Evolutionary conservation across 768 basidiomycete genomes (phyloP), one percentile per base, ranked within the genome.

Genomic region (Lactifluus echinatus): DNA sequence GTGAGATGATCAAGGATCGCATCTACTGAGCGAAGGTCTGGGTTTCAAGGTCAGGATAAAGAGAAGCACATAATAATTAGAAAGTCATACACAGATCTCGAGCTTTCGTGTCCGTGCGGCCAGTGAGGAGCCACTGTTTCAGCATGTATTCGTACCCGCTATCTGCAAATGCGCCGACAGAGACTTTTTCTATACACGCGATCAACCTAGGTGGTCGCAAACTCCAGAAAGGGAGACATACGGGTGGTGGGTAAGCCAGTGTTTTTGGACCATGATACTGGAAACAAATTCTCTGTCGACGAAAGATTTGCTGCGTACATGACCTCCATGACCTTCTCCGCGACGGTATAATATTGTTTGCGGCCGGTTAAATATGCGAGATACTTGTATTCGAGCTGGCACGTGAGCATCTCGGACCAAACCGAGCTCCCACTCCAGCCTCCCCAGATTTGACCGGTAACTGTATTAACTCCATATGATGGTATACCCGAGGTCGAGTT

Each of bases 321-420:
- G 21, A 74, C 57, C 40, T 76, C 70, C 63, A 82, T 82, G 33
- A 85, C 71, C 2, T 67, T 70, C 37, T 79, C 74, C 1, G 75
- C 82, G 79, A 83, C 56, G 29, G 81, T 74, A 60, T 76, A 79
- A 65, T 86, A 85, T 39, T 74, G 74, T 37, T 75, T 73, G 51
- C 87, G 83, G 1, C 87, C 88, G 0, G 89, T 93, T 12, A 87
- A 69, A 61, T 89, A 84, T 1, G 88, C 86, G 4, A 97, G 79
- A 63, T 94, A 94, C 60, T 85, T 80, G 69, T 92, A 89, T 69
- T 96, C 94, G 56, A 97, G 69, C 66, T 94, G 91, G 57, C 89
- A 75, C 50, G 81, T 91, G 7, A 83, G 85, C 23, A 89, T 82
- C 69, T 96, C 93, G 0, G 93, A 86, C 63, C 60, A 69, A 17